Conservation (phyloP, 768 basidiomycete genomes). For the Trametes cinnabarina region DNA sequence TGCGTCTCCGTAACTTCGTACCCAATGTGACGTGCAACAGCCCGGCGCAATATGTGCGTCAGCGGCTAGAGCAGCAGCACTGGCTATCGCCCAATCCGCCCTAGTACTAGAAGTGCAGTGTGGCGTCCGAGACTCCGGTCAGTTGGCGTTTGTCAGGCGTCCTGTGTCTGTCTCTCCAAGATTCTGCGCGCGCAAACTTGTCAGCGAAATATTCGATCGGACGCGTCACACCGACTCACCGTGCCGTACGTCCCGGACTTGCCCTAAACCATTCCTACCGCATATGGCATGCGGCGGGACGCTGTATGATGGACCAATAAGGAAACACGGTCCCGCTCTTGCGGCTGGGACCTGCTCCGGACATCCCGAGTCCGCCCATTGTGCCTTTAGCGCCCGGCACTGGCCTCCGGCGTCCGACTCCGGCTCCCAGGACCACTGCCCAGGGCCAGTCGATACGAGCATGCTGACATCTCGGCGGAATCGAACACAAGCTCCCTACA, state of each 20-base stretch:
- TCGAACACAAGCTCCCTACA: constrained; percentile 5
- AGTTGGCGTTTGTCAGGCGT: constrained; percentile 7
- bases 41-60: background rate
- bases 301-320: constrained; percentile 7
- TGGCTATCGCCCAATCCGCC: constrained; percentile 7
- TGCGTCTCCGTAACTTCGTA: constrained; percentile 2
- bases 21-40: constrained; percentile 2
- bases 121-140: background rate
- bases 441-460: background rate
- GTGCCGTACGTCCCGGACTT: constrained; percentile 21
- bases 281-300: constrained; percentile 9
- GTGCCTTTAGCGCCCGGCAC: background rate
- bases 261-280: constrained; percentile 18
- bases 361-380: background rate
- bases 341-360: constrained; percentile 6
- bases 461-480: constrained; percentile 9
- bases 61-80: background rate
- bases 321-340: constrained; percentile 16
- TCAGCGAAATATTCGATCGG: constrained; percentile 21
- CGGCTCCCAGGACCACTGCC: background rate
- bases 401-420: background rate
- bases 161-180: background rate
- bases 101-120: background rate
- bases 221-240: constrained; percentile 18
- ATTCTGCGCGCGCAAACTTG: constrained; percentile 2